Conservation (phyloP, 306 rosid genomes). For the Gleditsia sinensis region DNA sequence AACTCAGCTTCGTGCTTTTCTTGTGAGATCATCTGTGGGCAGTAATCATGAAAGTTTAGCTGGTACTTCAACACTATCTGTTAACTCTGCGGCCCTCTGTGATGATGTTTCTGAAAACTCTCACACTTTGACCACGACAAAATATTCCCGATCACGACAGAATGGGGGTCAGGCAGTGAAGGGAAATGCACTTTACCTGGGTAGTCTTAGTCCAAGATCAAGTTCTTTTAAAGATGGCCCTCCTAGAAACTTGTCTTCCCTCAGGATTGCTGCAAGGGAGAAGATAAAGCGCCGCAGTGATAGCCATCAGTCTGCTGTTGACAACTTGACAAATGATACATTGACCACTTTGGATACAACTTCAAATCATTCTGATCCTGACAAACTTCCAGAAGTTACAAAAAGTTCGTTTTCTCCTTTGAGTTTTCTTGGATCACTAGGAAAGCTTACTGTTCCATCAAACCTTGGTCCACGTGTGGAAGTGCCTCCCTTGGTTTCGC, state of each 20-base stretch:
- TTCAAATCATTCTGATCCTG: conserved; percentile 41
- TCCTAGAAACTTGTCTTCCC: conserved; percentile 61
- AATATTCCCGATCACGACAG: conserved; percentile 70
- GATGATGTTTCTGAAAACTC: conserved; percentile 52
- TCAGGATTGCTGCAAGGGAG: conserved; percentile 71
- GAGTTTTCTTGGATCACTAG: conserved; percentile 61
- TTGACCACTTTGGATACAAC: conserved; percentile 37
- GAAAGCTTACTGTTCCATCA: conserved; percentile 51
- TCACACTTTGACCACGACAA: conserved; percentile 45
- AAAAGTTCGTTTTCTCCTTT: conserved; percentile 50
- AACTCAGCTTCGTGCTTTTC: conserved; percentile 88
- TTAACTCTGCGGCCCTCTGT: conserved; percentile 32
- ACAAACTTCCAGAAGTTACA: conserved; percentile 43
- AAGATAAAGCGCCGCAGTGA: conserved; percentile 74
- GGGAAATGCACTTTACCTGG: conserved; percentile 66
- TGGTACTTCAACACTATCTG: conserved; percentile 25
- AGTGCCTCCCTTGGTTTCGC: conserved; percentile 50
- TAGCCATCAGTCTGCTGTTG: conserved; percentile 41
- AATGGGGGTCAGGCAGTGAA: conserved; percentile 58
- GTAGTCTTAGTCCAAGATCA: conserved; percentile 83
- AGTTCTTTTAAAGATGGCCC: conserved; percentile 90
- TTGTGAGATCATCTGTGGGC: conserved; percentile 63
- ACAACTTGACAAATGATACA: conserved; percentile 48
- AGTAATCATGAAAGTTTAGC: conserved; percentile 43
- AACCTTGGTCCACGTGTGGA: conserved; percentile 49